Conservation (phyloP, 306 rosid species). For the Argentina anserina region DNA sequence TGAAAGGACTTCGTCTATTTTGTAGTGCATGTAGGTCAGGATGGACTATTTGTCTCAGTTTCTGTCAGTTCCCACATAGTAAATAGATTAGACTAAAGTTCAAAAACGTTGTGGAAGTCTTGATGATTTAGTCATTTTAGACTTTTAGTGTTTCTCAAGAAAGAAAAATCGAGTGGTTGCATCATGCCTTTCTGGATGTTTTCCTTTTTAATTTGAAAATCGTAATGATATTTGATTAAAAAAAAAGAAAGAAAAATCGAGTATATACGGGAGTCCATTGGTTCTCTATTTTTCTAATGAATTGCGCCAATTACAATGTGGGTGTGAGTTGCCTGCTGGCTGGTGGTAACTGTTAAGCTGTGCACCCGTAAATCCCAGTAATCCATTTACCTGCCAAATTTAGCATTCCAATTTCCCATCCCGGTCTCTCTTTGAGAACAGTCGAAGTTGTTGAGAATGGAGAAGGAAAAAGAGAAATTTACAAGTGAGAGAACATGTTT, state of each 20-base stretch:
- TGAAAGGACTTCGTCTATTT: too few species aligned
- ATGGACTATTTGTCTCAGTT: too few species aligned
- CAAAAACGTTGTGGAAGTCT: too few species aligned
- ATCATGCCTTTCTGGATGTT: too few species aligned
- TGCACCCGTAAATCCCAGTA: neutral
- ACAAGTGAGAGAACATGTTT: neutral
- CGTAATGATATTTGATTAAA: too few species aligned
- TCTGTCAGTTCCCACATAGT: too few species aligned
- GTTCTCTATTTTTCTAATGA: neutral
- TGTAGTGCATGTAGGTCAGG: too few species aligned
- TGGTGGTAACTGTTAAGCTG: neutral
- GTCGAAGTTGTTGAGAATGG: slow-evolving; percentile 14
- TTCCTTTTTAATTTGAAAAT: too few species aligned
- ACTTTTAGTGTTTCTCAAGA: too few species aligned
- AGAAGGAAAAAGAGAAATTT: neutral
- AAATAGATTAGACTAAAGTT: too few species aligned
- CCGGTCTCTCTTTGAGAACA: neutral
- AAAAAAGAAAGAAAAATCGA: neutral
- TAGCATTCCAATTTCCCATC: neutral
- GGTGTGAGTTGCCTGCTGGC: neutral
- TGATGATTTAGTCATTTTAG: too few species aligned
- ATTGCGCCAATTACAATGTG: neutral
- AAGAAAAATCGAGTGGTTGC: too few species aligned
- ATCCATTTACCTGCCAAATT: slow-evolving; percentile 3
- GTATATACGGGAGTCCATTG: neutral